phyloP scores from a whole-genome alignment of 768 basidiomycete species.

The Chlorophyllum brunneum region DNA sequence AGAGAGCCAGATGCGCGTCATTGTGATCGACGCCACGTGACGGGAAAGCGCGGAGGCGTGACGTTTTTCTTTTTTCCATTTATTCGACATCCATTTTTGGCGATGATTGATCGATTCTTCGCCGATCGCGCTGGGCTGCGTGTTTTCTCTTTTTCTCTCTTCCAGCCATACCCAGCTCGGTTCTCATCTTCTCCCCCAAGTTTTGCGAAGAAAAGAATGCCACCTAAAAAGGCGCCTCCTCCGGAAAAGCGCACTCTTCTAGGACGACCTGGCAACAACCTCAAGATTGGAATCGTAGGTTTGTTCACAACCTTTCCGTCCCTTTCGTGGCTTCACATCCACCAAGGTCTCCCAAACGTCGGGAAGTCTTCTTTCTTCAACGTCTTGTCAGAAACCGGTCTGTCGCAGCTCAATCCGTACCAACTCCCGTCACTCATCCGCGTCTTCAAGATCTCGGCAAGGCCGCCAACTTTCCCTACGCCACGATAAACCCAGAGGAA shows the following conservation, averaged over 20 bases:
- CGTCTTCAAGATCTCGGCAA: constrained; percentile 73
- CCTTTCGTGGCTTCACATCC: constrained; percentile 19
- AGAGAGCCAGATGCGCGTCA: no score
- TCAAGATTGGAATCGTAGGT: constrained; percentile 99
- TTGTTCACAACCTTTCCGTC: constrained; percentile 33
- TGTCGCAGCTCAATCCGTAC: constrained; percentile 20
- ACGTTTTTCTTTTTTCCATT: constrained; percentile 4
- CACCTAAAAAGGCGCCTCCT: constrained; percentile 79
- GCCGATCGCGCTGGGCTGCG: constrained; percentile 17
- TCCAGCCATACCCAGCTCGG: constrained; percentile 14
- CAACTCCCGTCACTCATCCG: constrained; percentile 14
- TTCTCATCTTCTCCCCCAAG: constrained; percentile 36
- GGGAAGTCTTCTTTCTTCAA: constrained; percentile 99
- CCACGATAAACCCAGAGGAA: constrained; percentile 90
- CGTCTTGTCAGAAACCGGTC: constrained; percentile 86
- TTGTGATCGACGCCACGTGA: constrained; percentile 11
- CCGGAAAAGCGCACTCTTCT: constrained; percentile 84
- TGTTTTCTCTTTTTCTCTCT: constrained; percentile 17
- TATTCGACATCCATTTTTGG: constrained; percentile 11
- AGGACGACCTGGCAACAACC: constrained; percentile 92
- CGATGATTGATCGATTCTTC: constrained; percentile 25
- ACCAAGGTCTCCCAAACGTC: constrained; percentile 86
- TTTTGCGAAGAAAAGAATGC: constrained; percentile 68
- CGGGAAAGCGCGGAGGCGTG: background rate
- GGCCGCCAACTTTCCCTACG: constrained; percentile 97